Evolutionary conservation across 164 flowering plant genomes (phyloP).

Genomic region (Sedum album): DNA sequence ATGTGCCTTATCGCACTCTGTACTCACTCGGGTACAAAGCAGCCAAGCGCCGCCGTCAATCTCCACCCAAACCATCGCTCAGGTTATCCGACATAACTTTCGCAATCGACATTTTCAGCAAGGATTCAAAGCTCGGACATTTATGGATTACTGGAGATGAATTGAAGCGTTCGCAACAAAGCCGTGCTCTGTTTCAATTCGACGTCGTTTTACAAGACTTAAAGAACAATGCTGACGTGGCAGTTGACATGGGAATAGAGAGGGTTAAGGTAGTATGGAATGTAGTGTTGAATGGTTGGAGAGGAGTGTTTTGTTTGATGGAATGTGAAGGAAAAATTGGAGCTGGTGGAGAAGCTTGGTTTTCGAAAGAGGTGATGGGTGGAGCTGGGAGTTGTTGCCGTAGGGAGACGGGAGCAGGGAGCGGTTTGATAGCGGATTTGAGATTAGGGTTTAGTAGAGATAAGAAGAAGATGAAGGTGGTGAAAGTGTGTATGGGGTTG

Average conservation of each 20-base stretch:
- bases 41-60: conserved; percentile 1
- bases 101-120: background rate
- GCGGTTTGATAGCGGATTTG: conserved; percentile 8
- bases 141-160: background rate
- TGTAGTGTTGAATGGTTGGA: conserved; percentile 5
- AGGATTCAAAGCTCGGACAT: background rate
- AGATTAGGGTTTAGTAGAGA: background rate
- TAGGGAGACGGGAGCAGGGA: background rate
- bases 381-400: background rate
- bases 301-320: conserved; percentile 7
- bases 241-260: too few relatives aligned
- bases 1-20: background rate
- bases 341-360: background rate
- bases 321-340: background rate
- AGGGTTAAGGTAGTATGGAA: background rate
- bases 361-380: background rate
- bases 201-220: conserved; percentile 1
- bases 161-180: background rate
- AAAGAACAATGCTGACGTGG: background rate
- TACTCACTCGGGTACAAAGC: conserved; percentile 4
- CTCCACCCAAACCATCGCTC: background rate
- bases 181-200: background rate
- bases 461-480: background rate
- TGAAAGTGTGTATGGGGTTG: conserved; percentile 4
- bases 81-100: background rate